Percentiles rank a stretch among this genome's conserved stretches.
Conservation (phyloP, 2,329 filamentous ascomycete species). For the Hypoxylon rubiginosum region DNA sequence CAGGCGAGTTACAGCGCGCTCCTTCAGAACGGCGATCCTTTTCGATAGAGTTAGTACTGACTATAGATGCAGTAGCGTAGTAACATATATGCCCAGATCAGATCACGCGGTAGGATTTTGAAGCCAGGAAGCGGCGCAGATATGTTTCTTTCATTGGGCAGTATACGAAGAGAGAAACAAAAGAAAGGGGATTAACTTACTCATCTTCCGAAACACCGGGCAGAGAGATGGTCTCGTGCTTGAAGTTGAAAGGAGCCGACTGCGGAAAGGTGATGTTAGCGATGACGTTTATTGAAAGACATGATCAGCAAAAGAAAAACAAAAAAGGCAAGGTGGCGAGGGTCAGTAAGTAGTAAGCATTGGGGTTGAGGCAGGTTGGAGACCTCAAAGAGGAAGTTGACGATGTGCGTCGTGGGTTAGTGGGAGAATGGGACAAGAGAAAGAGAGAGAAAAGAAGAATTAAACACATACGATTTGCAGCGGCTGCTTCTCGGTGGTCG, state of each 20-base stretch:
- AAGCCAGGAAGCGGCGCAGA: constrained; percentile 19
- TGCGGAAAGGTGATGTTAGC: constrained; percentile 47
- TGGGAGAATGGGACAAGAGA: not conserved
- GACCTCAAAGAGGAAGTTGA: constrained; percentile 16
- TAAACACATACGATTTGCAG: constrained; percentile 48
- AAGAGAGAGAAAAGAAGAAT: not conserved
- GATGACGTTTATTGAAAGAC: constrained; percentile 5
- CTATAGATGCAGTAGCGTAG: not conserved
- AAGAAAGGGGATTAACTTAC: constrained; percentile 57
- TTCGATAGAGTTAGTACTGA: constrained; percentile 20
- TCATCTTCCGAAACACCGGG: constrained; percentile 71
- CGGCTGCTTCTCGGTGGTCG: constrained; percentile 42
- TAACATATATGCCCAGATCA: not conserved
- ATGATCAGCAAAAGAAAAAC: constrained; percentile 27
- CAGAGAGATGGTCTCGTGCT: constrained; percentile 65
- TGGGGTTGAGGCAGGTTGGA: constrained; percentile 5
- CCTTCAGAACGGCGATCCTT: constrained; percentile 64
- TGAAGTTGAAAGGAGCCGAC: constrained; percentile 72
- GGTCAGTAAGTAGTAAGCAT: not conserved
- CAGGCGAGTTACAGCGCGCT: constrained; percentile 65
- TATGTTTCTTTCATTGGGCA: constrained; percentile 15
- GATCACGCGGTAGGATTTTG: constrained; percentile 18
- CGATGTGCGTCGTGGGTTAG: constrained; percentile 5
- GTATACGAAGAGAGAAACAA: constrained; percentile 23
- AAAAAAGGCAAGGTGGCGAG: constrained; percentile 28